These are phyloP conservation scores for Suillus alpinus DNA, from an alignment of 768 basidiomycete genomes.

Conservation along the genomic window DNA sequence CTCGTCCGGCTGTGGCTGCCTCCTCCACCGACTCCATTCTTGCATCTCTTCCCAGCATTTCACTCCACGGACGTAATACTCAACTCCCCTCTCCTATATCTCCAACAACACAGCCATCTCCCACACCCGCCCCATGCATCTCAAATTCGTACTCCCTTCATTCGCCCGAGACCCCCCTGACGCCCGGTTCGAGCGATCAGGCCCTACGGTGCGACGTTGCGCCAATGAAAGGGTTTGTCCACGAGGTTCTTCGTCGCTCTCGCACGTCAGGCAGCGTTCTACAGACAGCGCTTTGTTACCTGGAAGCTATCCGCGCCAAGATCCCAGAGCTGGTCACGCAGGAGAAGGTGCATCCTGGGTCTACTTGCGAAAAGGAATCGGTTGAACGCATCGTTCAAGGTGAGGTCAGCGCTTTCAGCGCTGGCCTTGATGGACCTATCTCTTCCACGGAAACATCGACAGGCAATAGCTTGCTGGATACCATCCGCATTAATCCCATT, in stretches of 20 bases:
- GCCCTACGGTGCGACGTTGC: conserved; percentile 36
- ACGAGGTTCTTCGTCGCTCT: conserved; percentile 85
- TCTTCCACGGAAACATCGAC: conserved; percentile 8
- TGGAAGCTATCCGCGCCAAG: conserved; percentile 76
- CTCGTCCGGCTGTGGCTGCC: conserved; percentile 24
- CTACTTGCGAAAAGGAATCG: conserved; percentile 39
- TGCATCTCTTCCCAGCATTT: background rate
- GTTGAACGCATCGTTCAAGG: conserved; percentile 42
- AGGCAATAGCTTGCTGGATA: conserved; percentile 36
- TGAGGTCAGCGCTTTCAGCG: conserved; percentile 39
- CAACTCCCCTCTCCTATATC: conserved; percentile 56
- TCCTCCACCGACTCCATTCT: conserved; percentile 3
- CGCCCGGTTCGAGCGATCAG: conserved; percentile 14
- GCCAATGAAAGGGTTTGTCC: conserved; percentile 76
- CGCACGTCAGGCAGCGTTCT: conserved; percentile 81
- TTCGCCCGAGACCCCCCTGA: conserved; percentile 13
- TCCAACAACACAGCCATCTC: conserved; percentile 41
- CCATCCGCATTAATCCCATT: conserved; percentile 40
- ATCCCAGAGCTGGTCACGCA: conserved; percentile 59
- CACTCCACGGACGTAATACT: conserved; percentile 28
- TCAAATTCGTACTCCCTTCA: conserved; percentile 24
- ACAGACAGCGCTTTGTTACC: conserved; percentile 84
- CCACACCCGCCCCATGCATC: conserved; percentile 27
- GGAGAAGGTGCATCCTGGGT: conserved; percentile 46
- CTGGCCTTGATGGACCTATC: conserved; percentile 25